These are phyloP conservation scores for Gnaphalium uliginosum DNA, from an alignment of 129 eudicot species.

Conservation along the genomic window DNA sequence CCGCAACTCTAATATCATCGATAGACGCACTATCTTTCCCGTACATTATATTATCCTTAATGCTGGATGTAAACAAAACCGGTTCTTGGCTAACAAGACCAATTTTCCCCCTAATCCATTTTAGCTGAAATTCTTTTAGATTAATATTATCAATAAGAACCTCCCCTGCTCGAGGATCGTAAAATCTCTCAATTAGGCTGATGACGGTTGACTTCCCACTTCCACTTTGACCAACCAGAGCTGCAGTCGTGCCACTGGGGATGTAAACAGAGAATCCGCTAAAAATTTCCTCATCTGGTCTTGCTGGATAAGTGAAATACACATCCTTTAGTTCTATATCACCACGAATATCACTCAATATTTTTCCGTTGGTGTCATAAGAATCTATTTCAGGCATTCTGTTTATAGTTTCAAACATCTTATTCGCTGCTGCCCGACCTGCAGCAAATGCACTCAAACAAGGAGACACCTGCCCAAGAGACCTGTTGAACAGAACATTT, in stretches of 20 bases:
- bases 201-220: slow-evolving; percentile 86
- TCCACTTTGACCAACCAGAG: slow-evolving; percentile 91
- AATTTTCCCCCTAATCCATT: slow-evolving; percentile 73
- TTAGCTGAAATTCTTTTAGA: slow-evolving; percentile 54
- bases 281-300: slow-evolving; percentile 71
- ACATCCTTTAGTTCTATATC: slow-evolving; percentile 69
- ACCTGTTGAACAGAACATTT: slow-evolving; percentile 37
- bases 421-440: slow-evolving; percentile 77
- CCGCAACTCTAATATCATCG: slow-evolving; percentile 22
- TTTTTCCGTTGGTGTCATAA: slow-evolving; percentile 41
- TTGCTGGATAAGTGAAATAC: slow-evolving; percentile 64
- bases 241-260: slow-evolving; percentile 63
- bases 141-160: slow-evolving; percentile 63
- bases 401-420: slow-evolving; percentile 64
- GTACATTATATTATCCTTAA: slow-evolving; percentile 70
- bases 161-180: slow-evolving; percentile 74
- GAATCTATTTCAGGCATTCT: slow-evolving; percentile 62
- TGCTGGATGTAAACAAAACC: slow-evolving; percentile 64
- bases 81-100: slow-evolving; percentile 93
- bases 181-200: slow-evolving; percentile 69
- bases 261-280: slow-evolving; percentile 52
- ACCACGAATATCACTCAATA: slow-evolving; percentile 49
- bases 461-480: slow-evolving; percentile 72
- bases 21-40: slow-evolving; percentile 61
- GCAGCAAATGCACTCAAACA: slow-evolving; percentile 69